Evolutionary conservation across 345 rosid genomes (phyloP), one percentile per base, ranked within the genome.

Genomic region (Moringa oleifera): DNA sequence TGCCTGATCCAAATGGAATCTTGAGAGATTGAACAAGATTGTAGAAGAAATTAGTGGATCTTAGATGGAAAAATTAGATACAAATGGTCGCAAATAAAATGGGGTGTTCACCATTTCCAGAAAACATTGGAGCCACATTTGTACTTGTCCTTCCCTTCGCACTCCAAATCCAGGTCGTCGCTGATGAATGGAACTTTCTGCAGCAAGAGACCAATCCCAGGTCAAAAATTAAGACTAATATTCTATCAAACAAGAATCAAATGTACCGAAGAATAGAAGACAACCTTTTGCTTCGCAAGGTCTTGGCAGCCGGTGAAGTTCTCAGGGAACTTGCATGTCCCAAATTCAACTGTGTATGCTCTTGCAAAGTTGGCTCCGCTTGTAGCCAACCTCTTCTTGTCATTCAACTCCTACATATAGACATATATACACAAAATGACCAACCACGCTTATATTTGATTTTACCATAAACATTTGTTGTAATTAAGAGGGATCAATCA

Each of bases 281-380:
- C n/a, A n/a, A 94, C 99, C 96, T 90, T 86, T 79, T 86, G 97
- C 85, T 90, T 86, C 72, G 99, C 97, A 67, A 90, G 99, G 80
- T 86, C 99, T 75, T 94, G 97, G 83, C 97, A 90, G 37, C 96
- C 99, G 18, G 99, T 90, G 79, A 94, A 94, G 82, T 94, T 94
- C 73, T 90, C 91, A 2, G 99, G 99, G 91, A 94, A 94, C 81
- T 88, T 86, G 86, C 99, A 94, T 54, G 81, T 64, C 31, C 99
- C 97, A 47, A 90, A 90, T 71, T 94, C 71, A 31, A 94, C 97
- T 0, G 99, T 94, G 82, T 71, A 90, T 23, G 99, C 99, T 75
- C 97, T 81, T 0, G 97, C 89, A 72, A 94, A 90, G 82, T 94
- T 94, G 5, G 99, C 97, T 49, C 97, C 97, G 63, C 91, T 94